Evolutionary conservation across 139 green algal genomes (phyloP), one percentile per base, ranked within the genome.

Genomic region (Zygnema circumcarinatum): DNA sequence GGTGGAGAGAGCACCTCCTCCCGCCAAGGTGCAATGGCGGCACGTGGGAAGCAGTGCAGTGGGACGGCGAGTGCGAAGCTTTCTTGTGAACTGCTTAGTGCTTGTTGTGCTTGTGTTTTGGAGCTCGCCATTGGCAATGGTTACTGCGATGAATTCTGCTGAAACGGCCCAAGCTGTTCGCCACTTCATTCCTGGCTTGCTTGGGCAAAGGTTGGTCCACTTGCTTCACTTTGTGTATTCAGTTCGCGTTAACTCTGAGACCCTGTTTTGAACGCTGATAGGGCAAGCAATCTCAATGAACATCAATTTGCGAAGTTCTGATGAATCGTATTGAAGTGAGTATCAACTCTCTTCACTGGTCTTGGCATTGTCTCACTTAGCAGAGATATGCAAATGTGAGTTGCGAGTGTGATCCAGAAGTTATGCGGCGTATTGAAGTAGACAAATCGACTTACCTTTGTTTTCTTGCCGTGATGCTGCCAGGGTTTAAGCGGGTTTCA

Each of bases 81-180:
- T 33, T 78, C 36, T 88, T 31, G 79, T 89, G 42, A 89, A 89
- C 31, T 40, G 75, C 31, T 16, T n/a, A 0, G 84, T 89, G 52
- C 41, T 89, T 32, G 38, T 53, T 33, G 80, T 89, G 76, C 78
- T 89, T 54, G 32, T 89, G 22, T 89, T 88, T 33, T 89, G 84
- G 84, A 79, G 35, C 32, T 89, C 81, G 11, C 84, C 84, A 31
- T 35, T 89, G 11, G 84, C 84, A 3, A 89, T 89, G 84, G 32
- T 89, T 47, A 54, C 79, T 25, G 79, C 76, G 7, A 52, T 89
- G 16, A 89, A 89, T 52, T 42, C 29, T 31, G 84, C 84, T 1
- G 22, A 33, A 1, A n/a, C 75, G 22, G n/a, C 83, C 22, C 25
- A 88, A 0, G 83, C 76, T 36, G 29, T 89, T 29, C 33, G n/a